Evolutionary conservation across 2,329 filamentous ascomycete species (phyloP), one percentile per base, ranked within the genome.

Genomic region (Venturia asperata): DNA sequence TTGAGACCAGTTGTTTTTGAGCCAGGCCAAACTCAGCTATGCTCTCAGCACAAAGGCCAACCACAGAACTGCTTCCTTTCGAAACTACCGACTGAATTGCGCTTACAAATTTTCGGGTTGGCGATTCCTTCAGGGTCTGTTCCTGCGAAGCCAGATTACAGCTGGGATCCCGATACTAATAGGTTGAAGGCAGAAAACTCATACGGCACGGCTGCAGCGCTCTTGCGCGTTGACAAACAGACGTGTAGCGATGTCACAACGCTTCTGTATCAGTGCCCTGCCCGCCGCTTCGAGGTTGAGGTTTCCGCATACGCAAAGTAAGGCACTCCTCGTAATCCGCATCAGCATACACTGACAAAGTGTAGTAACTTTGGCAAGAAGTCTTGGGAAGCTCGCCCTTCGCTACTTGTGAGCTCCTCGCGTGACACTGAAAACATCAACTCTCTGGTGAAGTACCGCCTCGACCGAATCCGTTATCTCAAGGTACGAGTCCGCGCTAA

Each of bases 221-320:
- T 56, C 15, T 5, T 56, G 52, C 52, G 52, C 13, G 52, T 56
- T 19, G 52, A 56, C 52, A 56, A 56, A 37, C 52, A 56, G 52
- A 56, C 52, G 11, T 56, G 52, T 37, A 11, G 9, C 27, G 52
- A 56, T 37, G 52, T 56, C 30, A 34, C 52, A 56, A 24, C 52
- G 4, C 30, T 56, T 6, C 17, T 56, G 1, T 56, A 37, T 56
- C 52, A 56, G 30, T 56, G 6, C 17, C 52, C 30, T 37, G 15
- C 52, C 5, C 52, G 52, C 13, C 27, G 15, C 19, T 56, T 56
- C 13, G 52, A 56, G 30, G 27, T 56, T 10, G 52, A 56, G n/a
- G 52, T 56, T 15, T 37, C 27, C 19, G 27, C 27, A 27, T 24
- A 7, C 21, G 13, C n/a, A 49, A 27, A 27, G 47, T 49, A 15